Base-by-base conservation (phyloP, 2,329 filamentous ascomycete genomes). In the Raffaelea arxii region DNA sequence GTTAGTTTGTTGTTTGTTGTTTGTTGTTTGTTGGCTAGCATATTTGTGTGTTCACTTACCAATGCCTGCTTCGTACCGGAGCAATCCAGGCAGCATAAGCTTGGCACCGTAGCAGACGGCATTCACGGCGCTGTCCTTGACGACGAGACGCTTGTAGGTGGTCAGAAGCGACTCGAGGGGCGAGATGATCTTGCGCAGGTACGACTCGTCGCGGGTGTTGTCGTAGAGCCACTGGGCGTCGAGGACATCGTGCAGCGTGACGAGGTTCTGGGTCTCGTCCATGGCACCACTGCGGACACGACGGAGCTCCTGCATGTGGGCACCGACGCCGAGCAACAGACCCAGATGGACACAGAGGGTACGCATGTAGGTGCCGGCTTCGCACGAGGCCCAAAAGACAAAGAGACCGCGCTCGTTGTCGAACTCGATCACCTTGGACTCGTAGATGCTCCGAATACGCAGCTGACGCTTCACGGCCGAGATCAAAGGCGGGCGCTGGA, bases 381-480 rank as follows among this genome's bases (percentile, higher is more conserved):
- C 92, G 69, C 92, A 98, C 70, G 88, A 94, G 58, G 97, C 92
- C 91, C 92, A 97, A 78, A 98, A 98, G 47, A 97, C 91, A 67
- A 86, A 92, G 32, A 98, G 78, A 66, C 97, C 90, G 59, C 92
- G 83, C 61, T 97, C 91, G 63, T 98, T 97, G 74, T 98, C 92
- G 64, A 97, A 98, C 73, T 98, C 92, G 63, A 88, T 80, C 46
- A 97, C 76, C 73, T 94, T 94, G 79, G 84, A 94, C 71, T 97
- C 89, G 74, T 97, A 86, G 58, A 98, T 95, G 53, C 91, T 96
- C 69, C 92, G 83, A 68, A 98, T 94, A 77, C 92, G 90, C 52
- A 98, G 80, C 74, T 97, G 91, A 60, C 92, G 84, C 84, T 98
- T 98, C 67, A 98, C 92, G 62, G 92, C 92, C 24, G 91, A 97